These are phyloP conservation scores for Tetrahymena thermophila DNA, from an alignment of 73 alveolate species.

Conservation along the genomic window DNA sequence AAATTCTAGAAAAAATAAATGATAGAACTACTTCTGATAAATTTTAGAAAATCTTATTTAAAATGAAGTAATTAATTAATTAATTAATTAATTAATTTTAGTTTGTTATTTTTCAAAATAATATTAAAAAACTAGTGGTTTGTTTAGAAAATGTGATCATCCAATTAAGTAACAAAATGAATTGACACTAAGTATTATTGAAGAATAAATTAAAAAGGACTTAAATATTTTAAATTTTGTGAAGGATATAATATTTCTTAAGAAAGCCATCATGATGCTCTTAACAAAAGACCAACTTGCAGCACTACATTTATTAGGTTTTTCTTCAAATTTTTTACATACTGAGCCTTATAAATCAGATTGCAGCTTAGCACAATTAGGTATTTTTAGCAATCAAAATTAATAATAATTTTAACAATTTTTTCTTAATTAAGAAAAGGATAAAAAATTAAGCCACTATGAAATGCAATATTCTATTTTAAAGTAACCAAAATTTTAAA, in stretches of 20 bases:
- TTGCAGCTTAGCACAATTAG: not conserved
- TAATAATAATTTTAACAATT: too few relatives aligned
- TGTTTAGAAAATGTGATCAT: not conserved
- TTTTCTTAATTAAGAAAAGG: not conserved
- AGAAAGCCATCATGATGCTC: not conserved
- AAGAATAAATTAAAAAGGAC: not conserved
- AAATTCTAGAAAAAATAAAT: not conserved
- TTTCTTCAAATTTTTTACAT: not conserved
- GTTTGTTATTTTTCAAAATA: too few relatives aligned
- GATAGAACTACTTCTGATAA: not conserved
- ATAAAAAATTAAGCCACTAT: not conserved
- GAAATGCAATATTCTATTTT: not conserved
- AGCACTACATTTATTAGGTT: not conserved
- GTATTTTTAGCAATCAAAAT: not conserved
- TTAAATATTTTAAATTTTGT: too few relatives aligned
- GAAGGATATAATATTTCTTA: not conserved
- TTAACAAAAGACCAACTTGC: not conserved
- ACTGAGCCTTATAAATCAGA: not conserved
- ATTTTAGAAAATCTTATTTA: not conserved
- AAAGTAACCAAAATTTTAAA: too few relatives aligned
- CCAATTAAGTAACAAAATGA: too few relatives aligned
- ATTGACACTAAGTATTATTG: not conserved
- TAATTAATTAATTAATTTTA: too few relatives aligned
- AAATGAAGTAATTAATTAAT: not conserved
- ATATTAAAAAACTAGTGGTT: not conserved